A percentile compares a stretch with the other conserved stretches of the same genome.
phyloP scores from a whole-genome alignment of 345 rosid species.

The Pistacia atlantica region DNA sequence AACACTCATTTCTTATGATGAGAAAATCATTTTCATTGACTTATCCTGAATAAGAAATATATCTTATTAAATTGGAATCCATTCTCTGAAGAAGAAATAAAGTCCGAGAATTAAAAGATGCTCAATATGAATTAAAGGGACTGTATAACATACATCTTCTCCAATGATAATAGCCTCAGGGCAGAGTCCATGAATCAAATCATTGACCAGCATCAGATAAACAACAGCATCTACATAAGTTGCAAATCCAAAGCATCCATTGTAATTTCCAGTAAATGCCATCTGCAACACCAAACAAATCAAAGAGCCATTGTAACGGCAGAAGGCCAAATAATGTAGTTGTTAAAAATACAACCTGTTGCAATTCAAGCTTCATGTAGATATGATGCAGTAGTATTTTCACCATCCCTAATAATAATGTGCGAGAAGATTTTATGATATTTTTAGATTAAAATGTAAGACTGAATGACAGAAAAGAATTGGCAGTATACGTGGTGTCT shows the following conservation, averaged over 20 bases:
- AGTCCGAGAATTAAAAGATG: constrained; percentile 9
- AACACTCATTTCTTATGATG: neutral
- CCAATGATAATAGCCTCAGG: constrained; percentile 90
- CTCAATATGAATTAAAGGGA: constrained; percentile 7
- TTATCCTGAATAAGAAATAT: constrained; percentile 1
- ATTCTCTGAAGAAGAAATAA: neutral
- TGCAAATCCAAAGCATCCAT: constrained; percentile 81
- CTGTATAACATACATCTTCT: constrained; percentile 78
- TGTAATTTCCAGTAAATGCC: constrained; percentile 86
- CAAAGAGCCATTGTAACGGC: neutral
- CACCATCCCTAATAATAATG: neutral
- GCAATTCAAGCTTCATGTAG: neutral
- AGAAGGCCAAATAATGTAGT: constrained; percentile 1
- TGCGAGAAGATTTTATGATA: neutral
- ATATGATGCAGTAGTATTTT: neutral
- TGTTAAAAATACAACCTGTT: neutral
- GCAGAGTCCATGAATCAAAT: constrained; percentile 88
- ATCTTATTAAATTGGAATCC: neutral
- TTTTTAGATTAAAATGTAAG: neutral
- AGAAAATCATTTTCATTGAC: neutral
- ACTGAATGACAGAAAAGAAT: neutral
- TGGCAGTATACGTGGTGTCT: neutral
- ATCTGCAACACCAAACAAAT: constrained; percentile 45
- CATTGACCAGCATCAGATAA: constrained; percentile 94
- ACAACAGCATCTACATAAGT: constrained; percentile 93